These are phyloP conservation scores for Colletotrichum sp. DNA, from an alignment of 2,329 filamentous ascomycete species.

Conservation along the genomic window DNA sequence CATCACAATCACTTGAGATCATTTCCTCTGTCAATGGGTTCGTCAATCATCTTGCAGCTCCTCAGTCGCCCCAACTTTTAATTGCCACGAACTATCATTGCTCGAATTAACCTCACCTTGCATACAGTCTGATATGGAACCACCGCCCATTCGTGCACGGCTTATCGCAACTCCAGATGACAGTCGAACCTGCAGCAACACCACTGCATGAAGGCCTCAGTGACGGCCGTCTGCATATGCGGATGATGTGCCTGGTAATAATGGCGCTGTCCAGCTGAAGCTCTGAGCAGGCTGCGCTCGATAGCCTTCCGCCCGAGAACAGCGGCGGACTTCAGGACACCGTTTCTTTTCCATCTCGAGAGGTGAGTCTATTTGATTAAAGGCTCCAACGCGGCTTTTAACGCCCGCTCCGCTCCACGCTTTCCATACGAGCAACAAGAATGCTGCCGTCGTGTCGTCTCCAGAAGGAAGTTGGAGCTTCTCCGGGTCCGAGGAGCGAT, in stretches of 20 bases:
- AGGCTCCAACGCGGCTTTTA: not conserved
- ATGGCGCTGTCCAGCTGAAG: not conserved
- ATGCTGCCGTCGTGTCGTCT: not conserved
- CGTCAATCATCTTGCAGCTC: not conserved
- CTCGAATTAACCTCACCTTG: not conserved
- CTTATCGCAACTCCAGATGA: conserved; percentile 1
- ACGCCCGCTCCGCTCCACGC: not conserved
- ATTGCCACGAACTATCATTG: not conserved
- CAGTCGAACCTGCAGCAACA: not conserved
- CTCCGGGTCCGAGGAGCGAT: not conserved
- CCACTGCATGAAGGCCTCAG: not conserved
- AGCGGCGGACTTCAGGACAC: not conserved
- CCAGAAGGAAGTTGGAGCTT: not conserved
- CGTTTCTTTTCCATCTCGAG: not conserved
- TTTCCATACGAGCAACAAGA: not conserved
- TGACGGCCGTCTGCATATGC: not conserved
- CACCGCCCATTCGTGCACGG: not conserved
- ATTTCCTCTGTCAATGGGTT: not conserved
- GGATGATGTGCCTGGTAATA: not conserved
- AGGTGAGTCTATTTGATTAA: not conserved
- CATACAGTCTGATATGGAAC: not conserved
- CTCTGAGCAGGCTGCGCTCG: not conserved
- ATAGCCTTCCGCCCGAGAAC: not conserved
- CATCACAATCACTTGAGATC: not conserved
- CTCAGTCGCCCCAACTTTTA: not conserved